These are phyloP conservation scores for Mycena sp. DNA, from an alignment of 1,284 basidiomycete species.

Conservation along the genomic window DNA sequence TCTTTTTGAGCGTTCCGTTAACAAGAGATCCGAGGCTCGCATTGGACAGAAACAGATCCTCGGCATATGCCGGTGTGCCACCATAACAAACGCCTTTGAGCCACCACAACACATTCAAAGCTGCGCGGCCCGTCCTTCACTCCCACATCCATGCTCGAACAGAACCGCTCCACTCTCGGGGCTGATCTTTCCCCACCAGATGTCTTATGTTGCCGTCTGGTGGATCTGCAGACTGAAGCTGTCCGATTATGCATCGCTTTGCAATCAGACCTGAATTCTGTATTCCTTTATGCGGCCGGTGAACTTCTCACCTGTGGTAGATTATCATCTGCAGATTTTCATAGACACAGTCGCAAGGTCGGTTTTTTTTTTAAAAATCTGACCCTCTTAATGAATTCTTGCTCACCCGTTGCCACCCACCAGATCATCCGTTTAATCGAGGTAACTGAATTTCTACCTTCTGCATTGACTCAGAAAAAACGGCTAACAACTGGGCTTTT, in stretches of 20 bases:
- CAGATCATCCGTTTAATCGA: constrained; percentile 30
- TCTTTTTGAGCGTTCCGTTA: not conserved
- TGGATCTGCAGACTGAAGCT: constrained; percentile 15
- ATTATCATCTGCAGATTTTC: constrained; percentile 15
- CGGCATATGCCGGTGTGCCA: constrained; percentile 17
- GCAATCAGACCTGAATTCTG: constrained; percentile 15
- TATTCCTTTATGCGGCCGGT: constrained; percentile 11
- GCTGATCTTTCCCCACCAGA: not conserved
- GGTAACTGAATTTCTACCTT: constrained; percentile 2
- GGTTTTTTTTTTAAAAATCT: not conserved
- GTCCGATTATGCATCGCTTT: constrained; percentile 25
- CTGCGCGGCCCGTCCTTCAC: constrained; percentile 9
- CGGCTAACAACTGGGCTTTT: not conserved
- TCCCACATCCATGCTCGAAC: constrained; percentile 14
- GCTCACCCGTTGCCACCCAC: constrained; percentile 6
- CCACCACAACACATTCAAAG: constrained; percentile 24
- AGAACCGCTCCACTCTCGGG: not conserved
- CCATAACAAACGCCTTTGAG: constrained; percentile 7
- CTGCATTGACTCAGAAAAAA: not conserved
- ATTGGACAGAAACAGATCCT: not conserved
- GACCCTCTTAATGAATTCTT: not conserved
- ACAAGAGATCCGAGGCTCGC: not conserved
- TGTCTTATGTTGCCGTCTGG: not conserved
- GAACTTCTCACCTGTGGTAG: constrained; percentile 16
- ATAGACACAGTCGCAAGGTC: constrained; percentile 23